Evolutionary conservation across 768 basidiomycete species (phyloP).

Genomic region (Amanita molliuscula): DNA sequence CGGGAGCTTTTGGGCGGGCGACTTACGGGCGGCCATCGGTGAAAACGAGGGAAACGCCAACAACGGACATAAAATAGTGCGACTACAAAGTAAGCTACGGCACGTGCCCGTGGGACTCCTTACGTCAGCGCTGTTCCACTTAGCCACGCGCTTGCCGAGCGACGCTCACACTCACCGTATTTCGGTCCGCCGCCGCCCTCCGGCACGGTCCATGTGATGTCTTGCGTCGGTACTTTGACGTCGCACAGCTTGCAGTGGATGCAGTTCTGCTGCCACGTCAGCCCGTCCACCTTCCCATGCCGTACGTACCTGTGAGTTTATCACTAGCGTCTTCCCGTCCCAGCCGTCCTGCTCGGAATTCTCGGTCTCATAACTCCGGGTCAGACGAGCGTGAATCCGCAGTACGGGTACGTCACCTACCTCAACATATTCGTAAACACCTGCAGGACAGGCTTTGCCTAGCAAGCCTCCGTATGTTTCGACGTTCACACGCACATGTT

Average conservation of each 20-base stretch:
- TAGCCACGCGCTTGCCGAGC: background rate
- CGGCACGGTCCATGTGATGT: conserved; percentile 95
- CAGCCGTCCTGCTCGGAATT: conserved; percentile 39
- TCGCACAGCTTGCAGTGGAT: conserved; percentile 95
- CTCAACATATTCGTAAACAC: conserved; percentile 93
- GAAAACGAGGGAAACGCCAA: background rate
- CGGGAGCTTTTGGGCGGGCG: background rate
- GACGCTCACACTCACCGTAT: conserved; percentile 51
- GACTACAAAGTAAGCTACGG: too few species aligned
- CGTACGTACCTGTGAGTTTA: conserved; percentile 76
- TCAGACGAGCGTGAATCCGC: background rate
- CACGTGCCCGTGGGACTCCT: background rate
- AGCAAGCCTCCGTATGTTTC: conserved; percentile 79
- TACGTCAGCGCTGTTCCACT: background rate
- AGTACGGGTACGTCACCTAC: conserved; percentile 11
- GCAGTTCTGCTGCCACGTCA: conserved; percentile 51
- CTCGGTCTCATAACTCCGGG: conserved; percentile 15
- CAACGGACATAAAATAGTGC: background rate
- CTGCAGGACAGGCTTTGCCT: conserved; percentile 88
- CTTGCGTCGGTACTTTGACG: conserved; percentile 92
- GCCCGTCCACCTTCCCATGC: background rate
- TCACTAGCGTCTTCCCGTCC: conserved; percentile 82
- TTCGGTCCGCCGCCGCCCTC: conserved; percentile 97
- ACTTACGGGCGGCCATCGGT: conserved; percentile 1
- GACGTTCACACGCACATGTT: conserved; percentile 70